Evolutionary conservation across 2,329 filamentous ascomycete genomes (phyloP), one percentile per base, ranked within the genome.

Genomic region (Fusarium lyarnte): DNA sequence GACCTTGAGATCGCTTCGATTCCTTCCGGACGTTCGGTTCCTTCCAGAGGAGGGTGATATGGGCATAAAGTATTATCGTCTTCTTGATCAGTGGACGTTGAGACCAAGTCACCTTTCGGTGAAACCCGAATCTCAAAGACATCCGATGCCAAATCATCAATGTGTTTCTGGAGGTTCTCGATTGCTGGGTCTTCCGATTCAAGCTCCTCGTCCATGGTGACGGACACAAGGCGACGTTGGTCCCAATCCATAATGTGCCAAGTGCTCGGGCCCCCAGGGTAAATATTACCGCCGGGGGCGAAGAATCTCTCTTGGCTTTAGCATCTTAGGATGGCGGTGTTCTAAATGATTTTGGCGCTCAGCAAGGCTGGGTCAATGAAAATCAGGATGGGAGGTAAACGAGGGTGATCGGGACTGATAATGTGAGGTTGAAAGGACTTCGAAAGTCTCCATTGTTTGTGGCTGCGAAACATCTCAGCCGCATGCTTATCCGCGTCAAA

Each of bases 131-230:
- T 77, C 13, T 58, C 62, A 47, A 72, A 76, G 9, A 76, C 67
- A 36, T 74, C 63, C 9, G 70, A 58, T 21, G 35, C 29, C 8
- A 79, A 59, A 39, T 51, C 8, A 47, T 76, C 68, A 16, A 76
- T 69, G 45, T 77, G 53, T 43, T 73, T 77, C 17, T 61, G 62
- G 31, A 79, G 72, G 14, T 78, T 60, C 61, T 74, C 66, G 16
- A 78, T 67, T 27, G 77, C 76, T 21, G 55, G 53, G 43, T 71
- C 69, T 64, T 45, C 70, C 11, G 36, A 59, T 11, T 72, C 69
- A 5, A 60, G 70, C 23, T 77, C 77, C 25, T 70, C 74, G 25
- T 79, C 78, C 71, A 79, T 78, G 25, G 75, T 79, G 36, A 80
- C 76, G 5, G 78, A 72, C 42, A 80, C 51, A 19, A 77, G 45